Evolutionary conservation across 768 basidiomycete genomes (phyloP), one percentile per base, ranked within the genome.

Genomic region (Russula vinacea): DNA sequence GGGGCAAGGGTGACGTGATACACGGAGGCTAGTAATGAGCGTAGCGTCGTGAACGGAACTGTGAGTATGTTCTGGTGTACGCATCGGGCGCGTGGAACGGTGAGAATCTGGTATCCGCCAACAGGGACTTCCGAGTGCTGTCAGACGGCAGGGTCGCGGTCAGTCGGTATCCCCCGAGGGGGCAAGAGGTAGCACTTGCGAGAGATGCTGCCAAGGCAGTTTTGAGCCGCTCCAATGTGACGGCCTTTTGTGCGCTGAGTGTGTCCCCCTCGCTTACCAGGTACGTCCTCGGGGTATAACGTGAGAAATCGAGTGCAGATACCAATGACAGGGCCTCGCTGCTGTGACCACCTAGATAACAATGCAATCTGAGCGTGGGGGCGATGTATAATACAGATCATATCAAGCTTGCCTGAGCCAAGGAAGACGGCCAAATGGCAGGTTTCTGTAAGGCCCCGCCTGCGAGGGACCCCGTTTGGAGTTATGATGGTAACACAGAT

Each of bases 261-360:
- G 73, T 68, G 74, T 99, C 96, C 1, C 89, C 94, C 67, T 89
- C 80, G 68, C 89, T 89, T 68, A 92, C 74, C 59, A 98, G 81
- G 72, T 98, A 99, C 42, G 80, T 84, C 62, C 97, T 81, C 17
- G 84, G 86, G 8, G 78, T 79, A 74, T 94, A 98, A 49, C 89
- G 84, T 14, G 77, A 71, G 64, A 89, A 87, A 72, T 94, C 86
- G 29, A 99, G 75, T 14, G 86, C 76, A 2, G 87, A 88, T 32
- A 90, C 61, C 32, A 98, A 79, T 39, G 81, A 78, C 67, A 96
- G 74, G 49, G 88, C 89, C 78, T 99, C 97, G 66, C 83, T 86
- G 17, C 94, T 97, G 76, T 99, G 97, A 0, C 97, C 97, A 51
- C 97, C 96, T 98, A 72, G 19, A 42, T 32, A 51, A 39, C 62